Conservation (phyloP, 768 basidiomycete genomes). For the Lactifluus hygrophoroides region DNA sequence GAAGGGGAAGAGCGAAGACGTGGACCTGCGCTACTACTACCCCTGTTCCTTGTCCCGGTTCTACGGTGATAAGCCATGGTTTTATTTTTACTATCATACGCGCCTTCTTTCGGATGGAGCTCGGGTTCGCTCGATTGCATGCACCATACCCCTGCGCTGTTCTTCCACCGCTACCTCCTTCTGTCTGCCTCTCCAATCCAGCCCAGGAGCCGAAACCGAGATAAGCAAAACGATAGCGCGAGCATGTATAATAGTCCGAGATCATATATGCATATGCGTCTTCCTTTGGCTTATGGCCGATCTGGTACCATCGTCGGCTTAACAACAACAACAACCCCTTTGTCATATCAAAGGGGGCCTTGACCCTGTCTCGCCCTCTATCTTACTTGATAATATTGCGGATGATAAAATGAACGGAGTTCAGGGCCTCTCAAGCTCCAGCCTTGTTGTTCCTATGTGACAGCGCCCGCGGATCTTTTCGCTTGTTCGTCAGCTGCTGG, state of each 20-base stretch:
- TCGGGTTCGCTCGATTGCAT: conserved; percentile 7
- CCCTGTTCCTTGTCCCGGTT: conserved; percentile 8
- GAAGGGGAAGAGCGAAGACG: not conserved
- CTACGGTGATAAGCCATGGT: conserved; percentile 8
- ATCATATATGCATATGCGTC: too few species aligned
- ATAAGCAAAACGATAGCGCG: not conserved
- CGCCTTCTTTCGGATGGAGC: not conserved
- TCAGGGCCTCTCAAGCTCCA: too few species aligned
- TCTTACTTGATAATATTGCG: too few species aligned
- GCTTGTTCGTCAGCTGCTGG: too few species aligned
- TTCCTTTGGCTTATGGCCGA: conserved; percentile 3
- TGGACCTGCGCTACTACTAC: not conserved
- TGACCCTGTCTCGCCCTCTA: not conserved
- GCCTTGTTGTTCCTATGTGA: too few species aligned
- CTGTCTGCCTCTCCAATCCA: not conserved
- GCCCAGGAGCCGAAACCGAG: not conserved
- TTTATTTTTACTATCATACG: not conserved
- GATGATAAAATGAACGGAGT: too few species aligned
- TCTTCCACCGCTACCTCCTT: not conserved
- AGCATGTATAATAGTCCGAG: not conserved
- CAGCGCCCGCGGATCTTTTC: too few species aligned
- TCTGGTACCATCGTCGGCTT: conserved; percentile 1
- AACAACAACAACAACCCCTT: conserved; percentile 1
- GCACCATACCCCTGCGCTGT: not conserved
- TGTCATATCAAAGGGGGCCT: not conserved